Base-by-base conservation (phyloP, 371 early-diverging fungal species). In the Syncephalastrum sp. region DNA sequence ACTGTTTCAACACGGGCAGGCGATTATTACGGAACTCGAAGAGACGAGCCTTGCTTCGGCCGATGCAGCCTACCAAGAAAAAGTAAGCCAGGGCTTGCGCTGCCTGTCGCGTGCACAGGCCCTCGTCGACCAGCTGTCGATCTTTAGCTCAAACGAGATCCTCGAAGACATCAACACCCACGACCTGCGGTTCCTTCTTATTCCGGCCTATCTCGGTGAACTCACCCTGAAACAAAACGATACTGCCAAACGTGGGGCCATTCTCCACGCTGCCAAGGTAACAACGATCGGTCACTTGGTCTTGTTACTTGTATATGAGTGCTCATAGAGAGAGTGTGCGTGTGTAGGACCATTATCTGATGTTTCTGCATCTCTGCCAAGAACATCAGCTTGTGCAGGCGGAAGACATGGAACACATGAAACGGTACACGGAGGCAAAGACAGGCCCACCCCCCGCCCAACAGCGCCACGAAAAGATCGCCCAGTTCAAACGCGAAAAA, bases 61-160 rank as follows among this genome's bases (percentile, higher is more conserved):
- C 6, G 82, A 83, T 61, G 67, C 70, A 1, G 67, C 46, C 23
- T 81, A 67, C 48, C 85, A 89, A 75, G 58, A 59, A 3, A 66
- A 81, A 61, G 84, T 89, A 4, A 53, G 51, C 27, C 56, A 68
- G 23, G 84, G 78, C 27, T 65, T 86, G 29, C 51, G 33, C 2
- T 63, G 68, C 19, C 74, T 89, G 12, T 60, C 57, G 12, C 70
- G 72, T 21, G 87, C 88, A 25, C 68, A 65, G 8, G 57, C 56
- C 17, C 68, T 87, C 55, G 81, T 90, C 15, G 70, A 77, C 21
- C 67, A 77, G 23, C 82, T 92, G 16, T 72, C 81, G 17, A 66
- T 96, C 33, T 96, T 96, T 64, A 92, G 93, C 65, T 75, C 75
- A 12, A 96, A 96, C 69, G 97, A 96, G 62, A 75, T 84, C 5